phyloP scores from a whole-genome alignment of 345 rosid species.

The Heritiera fomes region DNA sequence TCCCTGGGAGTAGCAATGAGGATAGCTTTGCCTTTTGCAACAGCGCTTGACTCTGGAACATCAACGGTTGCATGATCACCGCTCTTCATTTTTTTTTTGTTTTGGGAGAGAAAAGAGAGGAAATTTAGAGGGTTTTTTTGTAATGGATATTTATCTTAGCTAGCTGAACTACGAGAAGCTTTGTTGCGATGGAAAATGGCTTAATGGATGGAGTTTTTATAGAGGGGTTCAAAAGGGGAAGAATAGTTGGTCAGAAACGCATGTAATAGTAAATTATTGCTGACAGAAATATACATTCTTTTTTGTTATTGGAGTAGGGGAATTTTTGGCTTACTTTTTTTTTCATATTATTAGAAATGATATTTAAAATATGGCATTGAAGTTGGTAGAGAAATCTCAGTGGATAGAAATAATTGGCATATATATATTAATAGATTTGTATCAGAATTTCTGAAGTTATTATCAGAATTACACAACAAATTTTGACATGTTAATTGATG shows the following conservation, averaged over 20 bases:
- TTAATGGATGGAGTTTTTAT: constrained; percentile 27
- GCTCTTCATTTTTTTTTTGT: constrained; percentile 33
- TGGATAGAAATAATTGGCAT: background rate
- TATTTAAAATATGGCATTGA: background rate
- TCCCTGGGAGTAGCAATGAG: constrained; percentile 30
- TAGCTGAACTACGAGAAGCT: constrained; percentile 17
- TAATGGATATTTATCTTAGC: background rate
- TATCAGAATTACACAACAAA: background rate
- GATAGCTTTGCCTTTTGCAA: constrained; percentile 47
- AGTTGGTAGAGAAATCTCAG: background rate
- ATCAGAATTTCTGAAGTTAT: background rate
- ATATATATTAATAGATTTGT: background rate
- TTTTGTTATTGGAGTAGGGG: constrained; percentile 22
- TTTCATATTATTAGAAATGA: background rate
- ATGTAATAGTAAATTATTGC: background rate
- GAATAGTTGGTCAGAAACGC: background rate
- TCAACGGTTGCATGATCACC: constrained; percentile 37
- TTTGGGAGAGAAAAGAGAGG: background rate
- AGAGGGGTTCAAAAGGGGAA: background rate
- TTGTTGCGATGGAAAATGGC: constrained; percentile 28
- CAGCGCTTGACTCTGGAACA: constrained; percentile 49
- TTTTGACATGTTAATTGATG: no score
- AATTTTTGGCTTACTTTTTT: constrained; percentile 24
- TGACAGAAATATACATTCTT: background rate
- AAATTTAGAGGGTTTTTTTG: background rate